Evolutionary conservation across 176 grass and related monocot species (phyloP), one percentile per base, ranked within the genome.

Genomic region (Aegilops umbellulata): DNA sequence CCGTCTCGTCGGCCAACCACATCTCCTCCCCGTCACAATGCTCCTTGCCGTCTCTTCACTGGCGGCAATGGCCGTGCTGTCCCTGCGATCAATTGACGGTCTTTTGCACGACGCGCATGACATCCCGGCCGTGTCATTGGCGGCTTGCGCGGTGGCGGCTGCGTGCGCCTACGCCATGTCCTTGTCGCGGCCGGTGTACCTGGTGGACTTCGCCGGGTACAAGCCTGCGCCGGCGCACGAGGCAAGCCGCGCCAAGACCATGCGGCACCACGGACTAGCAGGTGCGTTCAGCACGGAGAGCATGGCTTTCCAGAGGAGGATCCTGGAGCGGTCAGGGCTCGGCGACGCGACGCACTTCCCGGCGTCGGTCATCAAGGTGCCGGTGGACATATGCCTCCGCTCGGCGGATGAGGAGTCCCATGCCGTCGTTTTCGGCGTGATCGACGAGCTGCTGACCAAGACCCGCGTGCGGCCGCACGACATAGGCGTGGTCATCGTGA

Each of bases 331-430:
- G 19, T 60, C 57, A n/a, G 57, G 57, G 57, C 57, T 60, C 57
- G 57, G 57, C 57, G 58, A 60, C 58, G 58, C 22, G 8, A 60
- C 22, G 22, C 22, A 60, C 58, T 23, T n/a, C 19, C 58, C 58
- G 2, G 58, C 58, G 58, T 60, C 58, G 8, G 2, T 60, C 22
- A 60, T 60, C 20, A 60, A 23, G 58, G 58, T 60, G 55, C 55
- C 55, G 20, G 20, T 10, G 58, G 58, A 23, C 22, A 23, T 24
- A 35, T 65, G 77, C 61, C 86, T 88, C 84, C 86, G 74, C 19
- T 58, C 55, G 27, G 86, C 86, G 6, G 83, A 63, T 73, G 89
- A 94, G 31, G 92, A 91, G 86, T 81, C 86, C 3, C 86, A 91
- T 49, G 39, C 86, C 76, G 74, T 90, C 75, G 13, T 91, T 10